These are phyloP conservation scores for Trichosanthes cucumerina DNA, from an alignment of 306 rosid genomes.

Conservation along the genomic window DNA sequence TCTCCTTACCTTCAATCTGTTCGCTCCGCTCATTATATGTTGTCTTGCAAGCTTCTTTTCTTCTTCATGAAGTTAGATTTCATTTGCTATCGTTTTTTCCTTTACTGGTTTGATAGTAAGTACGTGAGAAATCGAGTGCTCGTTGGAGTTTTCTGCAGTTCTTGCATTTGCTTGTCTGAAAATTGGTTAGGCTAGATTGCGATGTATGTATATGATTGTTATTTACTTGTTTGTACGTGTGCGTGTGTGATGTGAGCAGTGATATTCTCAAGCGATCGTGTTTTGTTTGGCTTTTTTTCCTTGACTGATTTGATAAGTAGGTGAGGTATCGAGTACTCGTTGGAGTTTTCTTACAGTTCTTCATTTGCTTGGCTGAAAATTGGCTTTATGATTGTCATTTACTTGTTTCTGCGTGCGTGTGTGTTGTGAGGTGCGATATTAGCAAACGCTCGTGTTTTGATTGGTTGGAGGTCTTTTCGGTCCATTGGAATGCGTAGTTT, in stretches of 20 bases:
- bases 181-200: background rate
- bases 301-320: background rate
- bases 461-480: background rate
- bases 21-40: background rate
- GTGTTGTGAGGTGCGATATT: background rate
- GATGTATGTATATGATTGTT: background rate
- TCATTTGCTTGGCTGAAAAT: background rate
- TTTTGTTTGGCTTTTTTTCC: background rate
- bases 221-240: background rate
- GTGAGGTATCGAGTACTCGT: background rate
- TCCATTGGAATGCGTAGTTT: background rate
- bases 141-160: background rate
- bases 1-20: background rate
- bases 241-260: background rate
- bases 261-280: background rate
- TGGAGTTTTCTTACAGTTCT: background rate
- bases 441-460: background rate
- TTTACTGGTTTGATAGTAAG: background rate
- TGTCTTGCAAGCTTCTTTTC: background rate
- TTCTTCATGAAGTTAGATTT: background rate
- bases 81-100: background rate
- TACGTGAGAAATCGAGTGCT: background rate
- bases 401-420: background rate
- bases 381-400: background rate
- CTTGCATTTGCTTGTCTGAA: background rate